phyloP scores from a whole-genome alignment of 2,329 filamentous ascomycete species.

The Penicillium sp. region DNA sequence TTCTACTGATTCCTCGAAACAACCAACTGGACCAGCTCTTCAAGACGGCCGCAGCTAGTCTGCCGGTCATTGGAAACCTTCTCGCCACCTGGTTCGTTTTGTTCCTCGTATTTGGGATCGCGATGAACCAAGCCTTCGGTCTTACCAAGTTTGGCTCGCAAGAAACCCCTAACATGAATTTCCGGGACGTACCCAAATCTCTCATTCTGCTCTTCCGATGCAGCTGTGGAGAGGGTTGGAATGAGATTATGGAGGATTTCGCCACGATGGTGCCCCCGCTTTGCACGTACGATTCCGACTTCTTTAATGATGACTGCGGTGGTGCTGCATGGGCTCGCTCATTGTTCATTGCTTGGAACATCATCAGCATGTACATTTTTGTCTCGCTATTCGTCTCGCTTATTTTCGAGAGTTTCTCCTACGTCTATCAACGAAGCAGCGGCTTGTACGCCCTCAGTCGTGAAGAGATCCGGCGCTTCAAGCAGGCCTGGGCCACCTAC shows the following conservation, averaged over 20 bases:
- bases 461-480: conserved; percentile 93
- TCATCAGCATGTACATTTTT: conserved; percentile 99
- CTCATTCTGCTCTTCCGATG: conserved; percentile 88
- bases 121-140: conserved; percentile 91
- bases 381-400: conserved; percentile 97
- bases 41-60: conserved; percentile 93
- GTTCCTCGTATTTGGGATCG: conserved; percentile 94
- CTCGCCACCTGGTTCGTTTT: conserved; percentile 96
- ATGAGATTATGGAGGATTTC: conserved; percentile 93
- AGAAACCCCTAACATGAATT: conserved; percentile 77
- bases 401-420: conserved; percentile 99
- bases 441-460: conserved; percentile 85
- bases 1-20: conserved; percentile 90
- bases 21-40: conserved; percentile 97
- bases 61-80: conserved; percentile 84
- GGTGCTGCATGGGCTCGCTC: conserved; percentile 81
- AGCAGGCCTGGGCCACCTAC: conserved; percentile 94
- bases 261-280: conserved; percentile 72
- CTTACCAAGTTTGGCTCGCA: conserved; percentile 76
- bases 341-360: conserved; percentile 95
- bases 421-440: conserved; percentile 94
- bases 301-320: conserved; percentile 88
- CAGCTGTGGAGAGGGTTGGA: conserved; percentile 95
- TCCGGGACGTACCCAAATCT: conserved; percentile 88
- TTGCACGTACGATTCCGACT: conserved; percentile 66